Evolutionary conservation across 805 yeast genomes (phyloP).

Genomic region (Cyberlindnera nakhonratchasimensis): DNA sequence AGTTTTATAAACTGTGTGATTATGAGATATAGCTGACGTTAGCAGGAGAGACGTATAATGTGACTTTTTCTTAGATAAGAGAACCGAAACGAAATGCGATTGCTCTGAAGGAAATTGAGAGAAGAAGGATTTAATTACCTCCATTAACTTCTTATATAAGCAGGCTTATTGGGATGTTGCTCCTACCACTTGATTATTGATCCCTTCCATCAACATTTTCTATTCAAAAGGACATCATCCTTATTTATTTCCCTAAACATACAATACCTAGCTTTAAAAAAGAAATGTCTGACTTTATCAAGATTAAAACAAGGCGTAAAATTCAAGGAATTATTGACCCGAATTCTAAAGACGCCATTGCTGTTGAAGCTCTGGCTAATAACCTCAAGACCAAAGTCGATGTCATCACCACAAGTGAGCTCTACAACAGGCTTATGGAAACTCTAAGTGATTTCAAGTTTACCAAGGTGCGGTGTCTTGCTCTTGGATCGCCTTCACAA

Average conservation of each 20-base stretch:
- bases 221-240: no score
- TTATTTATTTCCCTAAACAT: no score
- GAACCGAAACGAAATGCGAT: no score
- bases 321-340: conserved; percentile 10
- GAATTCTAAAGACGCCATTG: neutral
- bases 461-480: conserved; percentile 55
- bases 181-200: no score
- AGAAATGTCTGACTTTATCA: conserved; percentile 11
- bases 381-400: conserved; percentile 18
- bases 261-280: no score
- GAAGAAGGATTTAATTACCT: no score
- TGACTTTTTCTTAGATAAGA: no score
- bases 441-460: conserved; percentile 18
- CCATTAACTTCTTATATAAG: no score
- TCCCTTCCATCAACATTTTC: conserved; percentile 1
- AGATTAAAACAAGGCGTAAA: conserved; percentile 5
- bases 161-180: no score
- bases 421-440: conserved; percentile 29
- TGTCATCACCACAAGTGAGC: conserved; percentile 25
- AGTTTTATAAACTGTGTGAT: neutral
- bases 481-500: conserved; percentile 63
- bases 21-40: no score
- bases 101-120: no score
- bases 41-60: no score
- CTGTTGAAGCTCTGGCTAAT: conserved; percentile 6